Base-by-base conservation (phyloP, 2,329 filamentous ascomycete species). In the Pseudopyricularia cyperi region DNA sequence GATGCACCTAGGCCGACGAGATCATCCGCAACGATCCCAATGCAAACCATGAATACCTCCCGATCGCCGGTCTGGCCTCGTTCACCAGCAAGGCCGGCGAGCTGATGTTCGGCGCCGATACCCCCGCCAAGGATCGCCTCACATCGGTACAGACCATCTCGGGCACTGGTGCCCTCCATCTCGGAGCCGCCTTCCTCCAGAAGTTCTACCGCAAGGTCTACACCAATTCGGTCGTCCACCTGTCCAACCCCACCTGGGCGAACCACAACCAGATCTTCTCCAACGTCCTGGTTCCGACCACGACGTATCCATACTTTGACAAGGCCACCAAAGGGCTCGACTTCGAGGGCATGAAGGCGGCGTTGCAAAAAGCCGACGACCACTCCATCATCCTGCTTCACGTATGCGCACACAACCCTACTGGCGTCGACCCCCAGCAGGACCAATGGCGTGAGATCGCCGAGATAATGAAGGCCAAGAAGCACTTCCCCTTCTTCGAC, bases 261-360 rank as follows among this genome's bases (percentile, higher is more conserved):
- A 98, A 98, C 74, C 93, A 98, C 81, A 84, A 94, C 73, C 93
- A 97, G 70, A 96, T 98, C 76, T 95, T 98, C 74, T 80, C 76
- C 69, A 97, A 97, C 65, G 89, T 96, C 64, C 77, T 79, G 60
- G 75, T 97, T 30, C 72, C 80, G 33, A 80, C 89, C 61, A 83
- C 83, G 59, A 80, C 80, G 58, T 98, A 98, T 73, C 93, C 91
- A 49, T 98, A 98, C 77, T 98, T 95, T 73, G 84, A 83, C 67
- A 82, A 88, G 66, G 67, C 86, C 65, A 95, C 90, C 58, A 90
- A 89, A 66, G 90, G 89, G 49, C 83, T 98, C 51, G 89, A 97
- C 70, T 90, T 95, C 63, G 82, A 86, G 55, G 91, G 89, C 70
- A 90, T 97, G 85, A 81, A 88, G 66, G 66, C 72, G 48, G 70